These are phyloP conservation scores for Calocybe gangraenosa DNA, from an alignment of 768 basidiomycete species.

Conservation along the genomic window DNA sequence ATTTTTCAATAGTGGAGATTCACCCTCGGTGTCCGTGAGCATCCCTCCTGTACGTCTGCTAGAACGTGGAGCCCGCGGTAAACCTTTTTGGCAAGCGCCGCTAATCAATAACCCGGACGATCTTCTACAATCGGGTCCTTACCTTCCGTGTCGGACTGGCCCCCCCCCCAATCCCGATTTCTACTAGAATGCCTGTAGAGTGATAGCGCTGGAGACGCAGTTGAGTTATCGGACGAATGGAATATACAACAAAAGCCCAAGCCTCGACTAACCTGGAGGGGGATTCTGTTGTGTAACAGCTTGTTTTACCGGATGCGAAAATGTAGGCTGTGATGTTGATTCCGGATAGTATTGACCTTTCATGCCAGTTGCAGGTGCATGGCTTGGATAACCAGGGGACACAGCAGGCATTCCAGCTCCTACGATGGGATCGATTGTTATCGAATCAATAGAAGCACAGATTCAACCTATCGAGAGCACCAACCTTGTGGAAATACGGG, in stretches of 20 bases:
- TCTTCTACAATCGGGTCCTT: background rate
- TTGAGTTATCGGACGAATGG: background rate
- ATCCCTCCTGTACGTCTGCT: constrained; percentile 1
- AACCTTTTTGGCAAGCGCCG: background rate
- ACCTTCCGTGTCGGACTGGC: constrained; percentile 2
- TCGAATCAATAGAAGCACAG: constrained; percentile 13
- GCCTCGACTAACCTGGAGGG: constrained; percentile 1
- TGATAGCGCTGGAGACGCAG: background rate
- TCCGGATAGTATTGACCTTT: background rate
- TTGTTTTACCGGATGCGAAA: background rate
- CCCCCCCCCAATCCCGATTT: background rate
- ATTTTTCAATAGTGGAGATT: background rate
- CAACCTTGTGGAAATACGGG: constrained; percentile 2
- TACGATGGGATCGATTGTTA: constrained; percentile 11
- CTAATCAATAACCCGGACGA: no score
- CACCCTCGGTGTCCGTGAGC: constrained; percentile 8
- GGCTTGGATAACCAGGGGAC: background rate
- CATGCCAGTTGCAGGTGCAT: background rate
- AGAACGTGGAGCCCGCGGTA: background rate
- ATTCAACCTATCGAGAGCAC: background rate
- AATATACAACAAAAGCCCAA: background rate
- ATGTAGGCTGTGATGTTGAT: background rate
- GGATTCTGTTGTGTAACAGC: background rate
- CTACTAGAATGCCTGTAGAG: background rate
- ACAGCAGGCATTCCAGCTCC: background rate